These are phyloP conservation scores for Camillea tinctor DNA, from an alignment of 2,329 filamentous ascomycete genomes.

Conservation along the genomic window DNA sequence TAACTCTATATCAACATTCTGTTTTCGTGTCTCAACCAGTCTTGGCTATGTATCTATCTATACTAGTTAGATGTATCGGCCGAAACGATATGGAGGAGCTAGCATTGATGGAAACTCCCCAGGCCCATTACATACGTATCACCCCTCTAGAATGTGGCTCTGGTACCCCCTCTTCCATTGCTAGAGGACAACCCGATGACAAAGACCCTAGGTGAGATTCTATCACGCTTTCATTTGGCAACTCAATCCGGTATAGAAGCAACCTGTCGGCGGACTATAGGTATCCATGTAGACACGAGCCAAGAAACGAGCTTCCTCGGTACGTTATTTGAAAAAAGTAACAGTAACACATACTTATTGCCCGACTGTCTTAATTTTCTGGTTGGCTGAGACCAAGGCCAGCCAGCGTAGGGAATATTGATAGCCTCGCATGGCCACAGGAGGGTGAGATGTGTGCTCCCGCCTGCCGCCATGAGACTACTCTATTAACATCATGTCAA, in stretches of 20 bases:
- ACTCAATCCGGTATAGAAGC: too few relatives aligned
- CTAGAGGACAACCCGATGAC: background rate
- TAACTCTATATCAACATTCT: background rate
- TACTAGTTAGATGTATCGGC: too few relatives aligned
- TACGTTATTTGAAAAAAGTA: background rate
- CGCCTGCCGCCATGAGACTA: background rate
- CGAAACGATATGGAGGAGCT: too few relatives aligned
- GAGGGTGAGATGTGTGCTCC: background rate
- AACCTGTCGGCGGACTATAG: too few relatives aligned
- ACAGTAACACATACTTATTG: background rate
- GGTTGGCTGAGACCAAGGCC: background rate
- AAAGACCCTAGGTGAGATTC: background rate
- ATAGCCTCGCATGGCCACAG: background rate
- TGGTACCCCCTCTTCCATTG: background rate
- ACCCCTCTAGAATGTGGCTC: background rate
- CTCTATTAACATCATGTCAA: background rate
- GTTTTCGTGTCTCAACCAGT: background rate
- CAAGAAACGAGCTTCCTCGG: background rate
- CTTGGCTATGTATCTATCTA: background rate
- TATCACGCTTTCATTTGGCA: too few relatives aligned
- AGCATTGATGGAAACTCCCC: too few relatives aligned
- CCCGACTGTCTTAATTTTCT: background rate
- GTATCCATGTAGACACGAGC: too few relatives aligned
- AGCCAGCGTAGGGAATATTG: background rate
- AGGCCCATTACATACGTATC: background rate